A percentile compares a stretch with the other conserved stretches of the same genome.
phyloP scores from a whole-genome alignment of 495 filamentous ascomycete genomes.

The Neurospora sp. region DNA sequence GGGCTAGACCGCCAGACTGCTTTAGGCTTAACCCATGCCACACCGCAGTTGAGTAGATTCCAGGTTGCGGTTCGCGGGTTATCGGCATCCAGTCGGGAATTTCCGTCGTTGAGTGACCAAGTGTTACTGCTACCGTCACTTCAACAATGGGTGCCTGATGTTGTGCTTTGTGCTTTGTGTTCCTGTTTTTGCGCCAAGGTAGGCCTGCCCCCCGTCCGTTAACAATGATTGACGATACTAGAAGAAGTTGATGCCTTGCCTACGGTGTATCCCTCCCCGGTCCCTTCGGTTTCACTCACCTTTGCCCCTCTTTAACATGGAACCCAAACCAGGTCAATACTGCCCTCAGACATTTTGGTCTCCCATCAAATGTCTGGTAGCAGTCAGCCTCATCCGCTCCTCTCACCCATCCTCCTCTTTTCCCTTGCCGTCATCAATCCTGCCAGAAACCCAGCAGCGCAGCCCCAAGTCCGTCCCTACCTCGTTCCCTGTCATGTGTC shows the following conservation, averaged over 20 bases:
- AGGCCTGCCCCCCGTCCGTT: not conserved
- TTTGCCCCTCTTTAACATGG: too few species aligned
- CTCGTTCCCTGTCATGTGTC: too few species aligned
- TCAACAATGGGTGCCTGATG: not conserved
- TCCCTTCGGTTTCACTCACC: too few species aligned
- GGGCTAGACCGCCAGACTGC: not conserved
- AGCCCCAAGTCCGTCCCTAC: too few species aligned
- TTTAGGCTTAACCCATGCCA: not conserved
- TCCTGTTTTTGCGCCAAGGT: not conserved
- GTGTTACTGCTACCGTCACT: not conserved
- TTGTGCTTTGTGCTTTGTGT: not conserved
- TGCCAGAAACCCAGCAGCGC: too few species aligned
- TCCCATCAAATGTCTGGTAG: not conserved
- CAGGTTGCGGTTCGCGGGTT: not conserved
- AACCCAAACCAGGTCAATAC: too few species aligned
- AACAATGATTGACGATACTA: not conserved
- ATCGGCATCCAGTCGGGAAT: not conserved
- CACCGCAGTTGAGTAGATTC: not conserved
- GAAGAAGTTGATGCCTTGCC: too few species aligned
- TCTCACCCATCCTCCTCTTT: not conserved
- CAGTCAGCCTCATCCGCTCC: not conserved
- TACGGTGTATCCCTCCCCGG: too few species aligned
- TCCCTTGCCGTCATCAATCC: too few species aligned
- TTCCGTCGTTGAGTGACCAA: not conserved
- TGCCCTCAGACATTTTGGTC: not conserved